Conservation (phyloP, 2,329 filamentous ascomycete species). For the Nannizziopsis barbatae region DNA sequence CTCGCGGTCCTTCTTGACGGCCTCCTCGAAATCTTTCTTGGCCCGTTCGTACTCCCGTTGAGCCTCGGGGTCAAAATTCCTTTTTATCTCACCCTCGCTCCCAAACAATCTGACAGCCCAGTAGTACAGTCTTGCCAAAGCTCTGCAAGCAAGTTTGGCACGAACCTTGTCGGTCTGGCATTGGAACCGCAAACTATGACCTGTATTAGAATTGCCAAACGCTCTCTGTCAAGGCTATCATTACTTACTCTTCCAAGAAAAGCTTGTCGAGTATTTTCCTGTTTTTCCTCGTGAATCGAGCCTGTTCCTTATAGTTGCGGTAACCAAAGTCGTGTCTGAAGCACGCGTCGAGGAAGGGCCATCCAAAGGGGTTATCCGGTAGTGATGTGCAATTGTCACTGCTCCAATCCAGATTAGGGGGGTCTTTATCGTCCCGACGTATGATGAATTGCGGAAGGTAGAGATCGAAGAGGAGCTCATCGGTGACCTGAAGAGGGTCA, state of each 20-base stretch:
- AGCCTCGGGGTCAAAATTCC: neutral
- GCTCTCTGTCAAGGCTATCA: neutral
- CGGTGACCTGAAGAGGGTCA: conserved; percentile 24
- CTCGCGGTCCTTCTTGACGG: neutral
- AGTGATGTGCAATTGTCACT: conserved; percentile 27
- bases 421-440: conserved; percentile 32
- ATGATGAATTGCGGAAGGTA: conserved; percentile 35
- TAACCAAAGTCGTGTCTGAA: conserved; percentile 49
- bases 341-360: conserved; percentile 32
- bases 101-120: neutral
- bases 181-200: no score
- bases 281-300: conserved; percentile 35
- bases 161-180: no score
- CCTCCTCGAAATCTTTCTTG: neutral
- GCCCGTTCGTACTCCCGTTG: neutral
- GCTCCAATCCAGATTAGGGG: conserved; percentile 28
- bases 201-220: neutral
- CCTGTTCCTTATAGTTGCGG: conserved; percentile 43
- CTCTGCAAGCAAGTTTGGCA: neutral
- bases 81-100: neutral
- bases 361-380: conserved; percentile 24
- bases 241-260: conserved; percentile 24
- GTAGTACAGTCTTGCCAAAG: neutral
- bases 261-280: conserved; percentile 40
- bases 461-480: conserved; percentile 38